Conservation (phyloP, 345 rosid genomes). For the Cochlearia excelsa region DNA sequence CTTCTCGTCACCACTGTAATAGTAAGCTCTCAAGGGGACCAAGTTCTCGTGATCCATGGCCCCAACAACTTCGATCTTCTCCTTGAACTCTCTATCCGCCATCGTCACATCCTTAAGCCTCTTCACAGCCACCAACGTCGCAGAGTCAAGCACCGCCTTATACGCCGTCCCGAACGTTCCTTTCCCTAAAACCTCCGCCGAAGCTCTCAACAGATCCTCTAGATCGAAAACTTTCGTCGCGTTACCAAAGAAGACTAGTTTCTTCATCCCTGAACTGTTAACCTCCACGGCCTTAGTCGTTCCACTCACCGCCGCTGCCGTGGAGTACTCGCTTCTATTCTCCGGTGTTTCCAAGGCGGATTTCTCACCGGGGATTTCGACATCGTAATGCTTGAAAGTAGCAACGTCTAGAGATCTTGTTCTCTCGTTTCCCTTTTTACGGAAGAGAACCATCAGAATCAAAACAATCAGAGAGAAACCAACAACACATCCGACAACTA, state of each 20-base stretch:
- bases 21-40: slow-evolving; percentile 86
- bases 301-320: no score
- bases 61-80: slow-evolving; percentile 83
- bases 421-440: slow-evolving; percentile 52
- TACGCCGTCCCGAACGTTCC: slow-evolving; percentile 98
- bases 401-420: slow-evolving; percentile 64
- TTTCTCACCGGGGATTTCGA: slow-evolving; percentile 36
- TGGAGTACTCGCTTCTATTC: no score
- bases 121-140: slow-evolving; percentile 84
- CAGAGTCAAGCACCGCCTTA: slow-evolving; percentile 83
- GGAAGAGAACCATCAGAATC: slow-evolving; percentile 52
- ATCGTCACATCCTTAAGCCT: slow-evolving; percentile 85
- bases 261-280: slow-evolving; percentile 39
- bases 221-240: slow-evolving; percentile 63
- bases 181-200: slow-evolving; percentile 96
- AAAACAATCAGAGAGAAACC: slow-evolving; percentile 51
- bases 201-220: slow-evolving; percentile 93
- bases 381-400: slow-evolving; percentile 54
- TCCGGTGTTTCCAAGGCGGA: no score
- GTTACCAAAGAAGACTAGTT: slow-evolving; percentile 74
- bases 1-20: slow-evolving; percentile 89
- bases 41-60: slow-evolving; percentile 84
- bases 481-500: slow-evolving; percentile 71
- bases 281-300: no score
- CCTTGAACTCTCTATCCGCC: slow-evolving; percentile 67